A percentile compares a stretch with the other conserved stretches of the same genome.
Evolutionary conservation across 2,329 filamentous ascomycete genomes (phyloP).

Genomic region (Rhynchosporium secalis): DNA sequence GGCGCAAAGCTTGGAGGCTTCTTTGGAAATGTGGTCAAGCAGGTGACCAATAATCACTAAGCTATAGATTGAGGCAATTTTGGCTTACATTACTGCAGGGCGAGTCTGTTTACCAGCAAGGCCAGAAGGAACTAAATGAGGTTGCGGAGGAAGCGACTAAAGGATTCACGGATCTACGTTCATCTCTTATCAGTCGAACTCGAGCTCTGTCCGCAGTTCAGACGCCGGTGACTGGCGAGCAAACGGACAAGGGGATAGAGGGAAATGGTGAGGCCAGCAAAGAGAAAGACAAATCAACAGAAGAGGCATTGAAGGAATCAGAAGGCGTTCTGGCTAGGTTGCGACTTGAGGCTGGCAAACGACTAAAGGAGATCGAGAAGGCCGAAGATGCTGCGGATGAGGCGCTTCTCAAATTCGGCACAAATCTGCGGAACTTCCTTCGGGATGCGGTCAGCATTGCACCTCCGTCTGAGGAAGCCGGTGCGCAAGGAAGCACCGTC

Average conservation of each 20-base stretch:
- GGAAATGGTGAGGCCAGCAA: conserved; percentile 30
- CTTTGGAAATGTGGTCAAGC: conserved; percentile 88
- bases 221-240: conserved; percentile 28
- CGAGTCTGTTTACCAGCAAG: conserved; percentile 80
- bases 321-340: conserved; percentile 75
- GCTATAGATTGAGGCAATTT: not conserved
- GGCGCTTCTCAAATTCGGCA: conserved; percentile 86
- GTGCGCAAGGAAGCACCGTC: conserved; percentile 58
- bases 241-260: conserved; percentile 30
- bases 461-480: conserved; percentile 59
- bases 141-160: conserved; percentile 80
- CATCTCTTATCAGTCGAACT: conserved; percentile 70
- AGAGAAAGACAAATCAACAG: conserved; percentile 47
- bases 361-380: conserved; percentile 83
- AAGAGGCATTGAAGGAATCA: conserved; percentile 49
- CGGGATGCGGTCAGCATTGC: conserved; percentile 87
- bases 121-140: conserved; percentile 77
- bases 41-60: conserved; percentile 56
- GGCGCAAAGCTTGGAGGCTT: conserved; percentile 85
- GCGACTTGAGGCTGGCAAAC: conserved; percentile 73
- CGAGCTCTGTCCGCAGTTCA: conserved; percentile 63
- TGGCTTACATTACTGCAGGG: conserved; percentile 51
- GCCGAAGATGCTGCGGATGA: conserved; percentile 97
- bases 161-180: conserved; percentile 70
- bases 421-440: conserved; percentile 85